Percentiles rank a stretch among this genome's conserved stretches.
Evolutionary conservation across 164 flowering plant genomes (phyloP).

Genomic region (Paratinospora sagittata): DNA sequence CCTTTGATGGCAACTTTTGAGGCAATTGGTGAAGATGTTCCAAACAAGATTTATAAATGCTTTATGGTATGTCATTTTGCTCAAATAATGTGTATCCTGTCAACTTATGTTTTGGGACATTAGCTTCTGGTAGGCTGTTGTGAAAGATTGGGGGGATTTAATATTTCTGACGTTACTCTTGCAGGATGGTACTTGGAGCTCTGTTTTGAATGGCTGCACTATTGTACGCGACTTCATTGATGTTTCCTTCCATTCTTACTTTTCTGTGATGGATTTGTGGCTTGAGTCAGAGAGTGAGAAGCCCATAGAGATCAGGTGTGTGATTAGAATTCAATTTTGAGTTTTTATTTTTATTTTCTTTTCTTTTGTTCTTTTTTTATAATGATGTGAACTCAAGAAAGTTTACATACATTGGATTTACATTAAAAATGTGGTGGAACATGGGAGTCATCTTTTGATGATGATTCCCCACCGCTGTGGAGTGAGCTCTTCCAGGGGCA

Average conservation of each 20-base stretch:
- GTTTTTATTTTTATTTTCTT: neutral
- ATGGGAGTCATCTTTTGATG: no score
- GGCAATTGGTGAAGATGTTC: constrained; percentile 16
- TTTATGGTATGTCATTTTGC: constrained; percentile 12
- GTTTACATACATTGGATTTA: no score
- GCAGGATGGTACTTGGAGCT: constrained; percentile 24
- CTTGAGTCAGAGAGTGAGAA: constrained; percentile 12
- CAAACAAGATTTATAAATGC: constrained; percentile 21
- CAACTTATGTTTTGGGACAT: neutral
- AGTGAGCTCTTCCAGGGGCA: no score
- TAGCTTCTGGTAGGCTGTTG: neutral
- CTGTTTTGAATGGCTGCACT: constrained; percentile 18
- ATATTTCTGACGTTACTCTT: neutral
- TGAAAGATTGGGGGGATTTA: no score
- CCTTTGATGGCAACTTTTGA: constrained; percentile 27
- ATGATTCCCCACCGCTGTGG: no score
- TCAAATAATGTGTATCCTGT: neutral
- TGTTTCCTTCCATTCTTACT: constrained; percentile 22
- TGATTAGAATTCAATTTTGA: neutral
- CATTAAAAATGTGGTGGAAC: no score
- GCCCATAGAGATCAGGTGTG: constrained; percentile 21
- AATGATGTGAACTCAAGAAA: neutral
- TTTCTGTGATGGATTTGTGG: constrained; percentile 24
- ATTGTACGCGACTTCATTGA: constrained; percentile 23
- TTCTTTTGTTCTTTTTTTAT: neutral